A percentile compares a stretch with the other conserved stretches of the same genome.
phyloP scores from a whole-genome alignment of 192 early-diverging fungal species.

The Borealophlyctis nickersoniae region DNA sequence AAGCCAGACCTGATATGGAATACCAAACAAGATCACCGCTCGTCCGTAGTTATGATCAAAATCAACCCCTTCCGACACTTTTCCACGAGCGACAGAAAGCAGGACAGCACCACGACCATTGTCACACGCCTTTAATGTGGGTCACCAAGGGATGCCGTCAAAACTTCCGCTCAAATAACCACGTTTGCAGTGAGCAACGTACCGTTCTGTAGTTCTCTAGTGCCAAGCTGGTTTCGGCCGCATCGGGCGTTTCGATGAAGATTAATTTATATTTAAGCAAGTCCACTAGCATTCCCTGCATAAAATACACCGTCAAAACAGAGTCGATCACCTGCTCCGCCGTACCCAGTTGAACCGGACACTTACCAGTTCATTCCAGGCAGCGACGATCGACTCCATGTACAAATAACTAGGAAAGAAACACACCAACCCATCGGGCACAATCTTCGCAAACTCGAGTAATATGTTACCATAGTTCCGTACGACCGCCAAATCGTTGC shows the following conservation, averaged over 20 bases:
- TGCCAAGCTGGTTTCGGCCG: slow-evolving; percentile 92
- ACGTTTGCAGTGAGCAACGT: slow-evolving; percentile 1
- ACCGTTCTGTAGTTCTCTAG: slow-evolving; percentile 91
- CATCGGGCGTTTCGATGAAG: slow-evolving; percentile 99
- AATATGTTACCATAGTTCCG: slow-evolving; percentile 97
- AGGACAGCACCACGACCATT: slow-evolving; percentile 98
- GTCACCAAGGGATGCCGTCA: not conserved
- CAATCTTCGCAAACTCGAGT: slow-evolving; percentile 87
- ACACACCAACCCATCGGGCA: slow-evolving; percentile 95
- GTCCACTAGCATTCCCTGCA: slow-evolving; percentile 88
- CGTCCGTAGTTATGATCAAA: slow-evolving; percentile 99
- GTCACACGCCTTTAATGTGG: slow-evolving; percentile 86
- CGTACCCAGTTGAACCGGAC: not conserved
- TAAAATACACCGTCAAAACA: not conserved
- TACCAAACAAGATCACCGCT: slow-evolving; percentile 98
- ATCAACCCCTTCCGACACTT: slow-evolving; percentile 99
- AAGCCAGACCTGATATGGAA: slow-evolving; percentile 83
- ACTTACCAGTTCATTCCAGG: slow-evolving; percentile 94
- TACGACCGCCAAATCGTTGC: slow-evolving; percentile 98
- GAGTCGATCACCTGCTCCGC: too few species aligned
- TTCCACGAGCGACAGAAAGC: slow-evolving; percentile 96
- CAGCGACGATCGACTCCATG: slow-evolving; percentile 97
- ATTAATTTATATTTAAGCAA: slow-evolving; percentile 96
- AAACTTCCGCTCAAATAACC: not conserved
- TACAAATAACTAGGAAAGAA: slow-evolving; percentile 99